These are phyloP conservation scores for Suillus placidus DNA, from an alignment of 768 basidiomycete species.

Conservation along the genomic window DNA sequence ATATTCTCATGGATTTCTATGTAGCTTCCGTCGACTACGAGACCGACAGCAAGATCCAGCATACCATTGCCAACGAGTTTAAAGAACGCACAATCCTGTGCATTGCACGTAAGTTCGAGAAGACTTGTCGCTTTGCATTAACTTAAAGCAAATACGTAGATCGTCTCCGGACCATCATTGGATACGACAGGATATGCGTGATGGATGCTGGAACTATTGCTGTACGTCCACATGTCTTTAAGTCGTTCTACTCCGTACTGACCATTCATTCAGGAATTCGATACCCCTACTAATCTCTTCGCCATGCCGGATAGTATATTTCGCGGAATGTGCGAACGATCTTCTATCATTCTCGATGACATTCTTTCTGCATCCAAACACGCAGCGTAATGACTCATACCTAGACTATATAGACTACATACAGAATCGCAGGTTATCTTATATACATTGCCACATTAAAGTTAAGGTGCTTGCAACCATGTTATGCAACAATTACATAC, in stretches of 20 bases:
- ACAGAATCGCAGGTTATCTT: background rate
- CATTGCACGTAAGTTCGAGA: slow-evolving; percentile 70
- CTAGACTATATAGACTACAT: background rate
- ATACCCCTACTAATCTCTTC: slow-evolving; percentile 73
- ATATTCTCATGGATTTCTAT: slow-evolving; percentile 1
- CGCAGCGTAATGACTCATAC: slow-evolving; percentile 2
- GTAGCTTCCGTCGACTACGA: slow-evolving; percentile 86
- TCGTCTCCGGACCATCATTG: slow-evolving; percentile 83
- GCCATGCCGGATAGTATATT: slow-evolving; percentile 65
- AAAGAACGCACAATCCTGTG: slow-evolving; percentile 82
- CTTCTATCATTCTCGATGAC: slow-evolving; percentile 75
- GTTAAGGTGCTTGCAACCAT: no score
- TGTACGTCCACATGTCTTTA: slow-evolving; percentile 41
- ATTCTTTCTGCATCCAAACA: slow-evolving; percentile 44
- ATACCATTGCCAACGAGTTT: slow-evolving; percentile 86
- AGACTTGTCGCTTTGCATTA: background rate
- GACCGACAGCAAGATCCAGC: slow-evolving; percentile 89
- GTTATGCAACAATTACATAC: background rate
- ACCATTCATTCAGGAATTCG: slow-evolving; percentile 61
- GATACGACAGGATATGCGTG: slow-evolving; percentile 88
- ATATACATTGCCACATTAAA: background rate
- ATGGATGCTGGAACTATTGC: slow-evolving; percentile 80
- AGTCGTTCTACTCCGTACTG: background rate
- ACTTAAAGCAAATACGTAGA: slow-evolving; percentile 44
- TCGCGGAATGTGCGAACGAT: slow-evolving; percentile 83